Conservation (phyloP, 2,329 filamentous ascomycete genomes). For the Curvularia hawaiiensis region DNA sequence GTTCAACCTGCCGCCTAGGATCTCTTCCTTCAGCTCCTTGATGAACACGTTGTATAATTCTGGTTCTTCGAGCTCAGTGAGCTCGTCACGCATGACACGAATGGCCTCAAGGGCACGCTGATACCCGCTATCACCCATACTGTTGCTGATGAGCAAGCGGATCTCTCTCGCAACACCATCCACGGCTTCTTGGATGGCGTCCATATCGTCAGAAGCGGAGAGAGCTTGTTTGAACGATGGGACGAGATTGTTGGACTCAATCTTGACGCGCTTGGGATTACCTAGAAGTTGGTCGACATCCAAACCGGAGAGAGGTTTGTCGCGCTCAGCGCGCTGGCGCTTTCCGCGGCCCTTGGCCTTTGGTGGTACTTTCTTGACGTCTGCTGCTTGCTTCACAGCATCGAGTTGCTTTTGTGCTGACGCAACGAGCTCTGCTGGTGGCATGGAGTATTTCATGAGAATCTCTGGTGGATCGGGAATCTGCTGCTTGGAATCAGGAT, state of each 20-base stretch:
- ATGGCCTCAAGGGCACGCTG: constrained; percentile 76
- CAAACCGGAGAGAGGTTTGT: constrained; percentile 87
- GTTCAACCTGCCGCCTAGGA: constrained; percentile 72
- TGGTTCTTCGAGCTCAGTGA: constrained; percentile 77
- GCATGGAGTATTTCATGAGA: constrained; percentile 74
- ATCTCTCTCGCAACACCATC: constrained; percentile 78
- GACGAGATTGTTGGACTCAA: constrained; percentile 75
- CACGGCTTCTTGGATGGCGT: constrained; percentile 68
- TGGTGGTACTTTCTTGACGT: constrained; percentile 82
- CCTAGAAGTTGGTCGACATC: constrained; percentile 83
- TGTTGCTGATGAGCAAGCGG: constrained; percentile 69
- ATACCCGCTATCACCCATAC: constrained; percentile 77
- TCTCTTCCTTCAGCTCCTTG: constrained; percentile 70
- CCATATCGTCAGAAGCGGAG: constrained; percentile 62
- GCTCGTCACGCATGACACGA: constrained; percentile 76
- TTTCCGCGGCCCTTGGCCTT: constrained; percentile 74
- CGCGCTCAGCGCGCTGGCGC: constrained; percentile 63
- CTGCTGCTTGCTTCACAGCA: constrained; percentile 69
- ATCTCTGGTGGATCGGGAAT: constrained; percentile 52
- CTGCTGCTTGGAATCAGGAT: constrained; percentile 69
- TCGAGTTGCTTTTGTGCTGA: constrained; percentile 64
- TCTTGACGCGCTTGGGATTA: constrained; percentile 59
- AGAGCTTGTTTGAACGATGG: constrained; percentile 89
- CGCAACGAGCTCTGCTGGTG: constrained; percentile 69
- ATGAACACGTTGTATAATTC: constrained; percentile 77